Evolutionary conservation across 257 asterid species (phyloP), one percentile per base, ranked within the genome.

Genomic region (Verbascum thapsus): DNA sequence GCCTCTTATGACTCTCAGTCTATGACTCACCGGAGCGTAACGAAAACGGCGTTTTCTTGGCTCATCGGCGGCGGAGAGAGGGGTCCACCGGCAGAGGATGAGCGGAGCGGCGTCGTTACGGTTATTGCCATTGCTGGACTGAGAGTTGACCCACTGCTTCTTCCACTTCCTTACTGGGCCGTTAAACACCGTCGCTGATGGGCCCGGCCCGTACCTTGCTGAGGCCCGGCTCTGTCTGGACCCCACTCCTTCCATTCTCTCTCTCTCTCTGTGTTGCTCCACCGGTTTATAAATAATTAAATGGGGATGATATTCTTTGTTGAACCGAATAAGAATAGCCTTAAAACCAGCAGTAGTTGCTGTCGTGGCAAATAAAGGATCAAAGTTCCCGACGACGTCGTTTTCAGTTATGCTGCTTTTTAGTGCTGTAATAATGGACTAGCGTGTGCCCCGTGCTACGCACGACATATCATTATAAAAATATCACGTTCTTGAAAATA

Each of bases 131-230:
- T 53, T n/a, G n/a, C n/a, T 51, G 50, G 85, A 63, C 64, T 58
- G 77, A 12, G 78, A 68, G 65, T 30, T 57, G 52, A 89, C 91
- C 96, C 96, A 89, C 82, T 83, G 87, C 78, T 83, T 85, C 91
- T 80, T 85, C 97, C 97, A 87, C 58, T 74, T 85, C 32, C 97
- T 81, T 0, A 90, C 97, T 1, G 95, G 97, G 51, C 97, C 95
- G 74, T 53, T 78, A 78, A 90, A 87, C 18, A 53, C 70, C 45
- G 95, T 62, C 66, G 81, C 50, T 22, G 90, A 67, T 30, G 85
- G 78, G 26, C 81, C 58, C 17, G 85, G 63, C 3, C 85, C 86
- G 81, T 83, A 90, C 74, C 97, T 70, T 3, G 95, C 75, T 8
- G 85, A 80, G 1, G 80, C 76, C 48, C 97, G 84, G 61, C 89